These are phyloP conservation scores for Amauroascus verrucosus DNA, from an alignment of 2,329 filamentous ascomycete genomes.

Conservation along the genomic window DNA sequence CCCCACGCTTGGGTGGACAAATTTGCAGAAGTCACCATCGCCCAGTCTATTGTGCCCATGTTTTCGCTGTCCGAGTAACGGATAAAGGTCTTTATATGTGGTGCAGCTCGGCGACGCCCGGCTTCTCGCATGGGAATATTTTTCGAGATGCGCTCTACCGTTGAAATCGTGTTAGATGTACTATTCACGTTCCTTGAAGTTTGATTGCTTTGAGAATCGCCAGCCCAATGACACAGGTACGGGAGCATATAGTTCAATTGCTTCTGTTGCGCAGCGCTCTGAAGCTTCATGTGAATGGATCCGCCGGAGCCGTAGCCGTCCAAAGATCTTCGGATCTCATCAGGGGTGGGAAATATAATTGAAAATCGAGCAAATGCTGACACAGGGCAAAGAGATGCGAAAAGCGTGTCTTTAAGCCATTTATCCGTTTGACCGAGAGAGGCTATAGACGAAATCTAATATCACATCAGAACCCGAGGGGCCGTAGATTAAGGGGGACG, in stretches of 20 bases:
- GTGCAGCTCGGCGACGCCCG: slow-evolving; percentile 60
- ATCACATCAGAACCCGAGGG: slow-evolving; percentile 39
- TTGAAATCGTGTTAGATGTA: not conserved
- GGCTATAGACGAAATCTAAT: slow-evolving; percentile 71
- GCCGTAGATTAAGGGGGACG: not conserved
- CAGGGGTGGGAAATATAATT: slow-evolving; percentile 69
- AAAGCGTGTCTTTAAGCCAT: slow-evolving; percentile 61
- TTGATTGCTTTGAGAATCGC: slow-evolving; percentile 36
- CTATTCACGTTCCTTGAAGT: not conserved
- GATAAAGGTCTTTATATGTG: slow-evolving; percentile 84
- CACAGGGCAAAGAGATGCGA: slow-evolving; percentile 34
- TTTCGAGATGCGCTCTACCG: not conserved
- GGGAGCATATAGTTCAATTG: slow-evolving; percentile 64
- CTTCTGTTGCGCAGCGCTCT: slow-evolving; percentile 58
- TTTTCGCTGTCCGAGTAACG: slow-evolving; percentile 42
- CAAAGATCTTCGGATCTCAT: slow-evolving; percentile 65
- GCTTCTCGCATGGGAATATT: slow-evolving; percentile 35
- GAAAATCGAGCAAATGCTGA: slow-evolving; percentile 44
- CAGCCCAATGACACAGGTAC: slow-evolving; percentile 65
- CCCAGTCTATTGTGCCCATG: slow-evolving; percentile 60
- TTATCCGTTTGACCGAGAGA: slow-evolving; percentile 59
- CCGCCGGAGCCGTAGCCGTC: slow-evolving; percentile 68
- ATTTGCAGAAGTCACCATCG: slow-evolving; percentile 81
- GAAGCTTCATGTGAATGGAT: slow-evolving; percentile 73
- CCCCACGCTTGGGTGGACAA: slow-evolving; percentile 86